These are phyloP conservation scores for Isochrysis galbana DNA, from an alignment of 78 protist genomes.

Conservation along the genomic window DNA sequence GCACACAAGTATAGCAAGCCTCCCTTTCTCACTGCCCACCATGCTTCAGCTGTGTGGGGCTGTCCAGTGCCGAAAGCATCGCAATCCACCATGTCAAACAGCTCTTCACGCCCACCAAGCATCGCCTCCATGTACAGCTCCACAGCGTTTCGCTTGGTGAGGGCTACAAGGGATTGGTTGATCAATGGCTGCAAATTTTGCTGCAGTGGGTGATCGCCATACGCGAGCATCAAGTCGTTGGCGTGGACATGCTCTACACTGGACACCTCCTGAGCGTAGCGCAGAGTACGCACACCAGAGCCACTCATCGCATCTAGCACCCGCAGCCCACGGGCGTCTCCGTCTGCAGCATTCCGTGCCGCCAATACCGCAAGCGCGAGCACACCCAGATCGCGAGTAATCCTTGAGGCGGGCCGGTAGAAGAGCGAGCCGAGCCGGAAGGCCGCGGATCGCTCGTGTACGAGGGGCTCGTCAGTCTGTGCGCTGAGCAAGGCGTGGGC, in stretches of 20 bases:
- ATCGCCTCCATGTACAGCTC: not conserved
- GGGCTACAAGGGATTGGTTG: not conserved
- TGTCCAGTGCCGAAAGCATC: slow-evolving; percentile 3
- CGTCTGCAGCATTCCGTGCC: not conserved
- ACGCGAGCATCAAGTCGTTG: not conserved
- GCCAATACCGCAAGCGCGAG: not conserved
- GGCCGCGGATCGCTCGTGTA: not conserved
- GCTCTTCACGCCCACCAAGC: not conserved
- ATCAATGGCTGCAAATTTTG: not conserved
- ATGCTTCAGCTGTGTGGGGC: slow-evolving; percentile 5
- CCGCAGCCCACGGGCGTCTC: not conserved
- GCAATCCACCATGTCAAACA: not conserved
- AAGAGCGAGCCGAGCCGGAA: not conserved
- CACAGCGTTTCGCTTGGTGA: not conserved
- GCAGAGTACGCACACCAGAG: not conserved
- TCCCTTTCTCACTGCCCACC: not conserved
- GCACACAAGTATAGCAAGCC: not conserved
- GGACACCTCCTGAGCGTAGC: not conserved
- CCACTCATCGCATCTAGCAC: slow-evolving; percentile 10
- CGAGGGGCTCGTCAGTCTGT: no score
- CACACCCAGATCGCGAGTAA: not conserved
- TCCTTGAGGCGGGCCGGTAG: not conserved
- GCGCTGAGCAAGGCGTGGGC: no score
- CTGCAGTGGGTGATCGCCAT: not conserved
- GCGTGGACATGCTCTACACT: not conserved